These are phyloP conservation scores for Akanthomyces lecanii DNA, from an alignment of 2,329 filamentous ascomycete genomes.

Conservation along the genomic window DNA sequence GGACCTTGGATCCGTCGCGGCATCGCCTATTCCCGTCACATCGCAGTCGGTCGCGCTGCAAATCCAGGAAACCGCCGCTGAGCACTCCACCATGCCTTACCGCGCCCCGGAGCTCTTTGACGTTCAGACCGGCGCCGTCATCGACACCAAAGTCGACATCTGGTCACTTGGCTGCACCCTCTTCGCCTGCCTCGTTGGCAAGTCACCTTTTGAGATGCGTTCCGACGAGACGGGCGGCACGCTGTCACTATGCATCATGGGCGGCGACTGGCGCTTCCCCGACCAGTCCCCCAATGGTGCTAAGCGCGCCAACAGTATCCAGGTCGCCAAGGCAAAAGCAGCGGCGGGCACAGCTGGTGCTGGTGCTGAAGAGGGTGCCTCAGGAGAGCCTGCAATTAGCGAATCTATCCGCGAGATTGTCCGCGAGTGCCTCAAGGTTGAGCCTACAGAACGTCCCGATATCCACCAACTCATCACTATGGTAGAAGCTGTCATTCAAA, in stretches of 20 bases:
- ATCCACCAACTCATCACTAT: conserved; percentile 77
- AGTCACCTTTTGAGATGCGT: conserved; percentile 93
- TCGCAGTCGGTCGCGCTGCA: conserved; percentile 85
- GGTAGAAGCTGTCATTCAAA: conserved; percentile 68
- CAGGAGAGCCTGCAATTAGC: conserved; percentile 56
- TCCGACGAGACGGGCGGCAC: conserved; percentile 95
- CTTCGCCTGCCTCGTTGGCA: conserved; percentile 93
- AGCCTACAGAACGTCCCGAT: conserved; percentile 82
- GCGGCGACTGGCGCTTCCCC: conserved; percentile 94
- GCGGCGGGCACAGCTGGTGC: conserved; percentile 27
- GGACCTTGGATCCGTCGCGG: conserved; percentile 90
- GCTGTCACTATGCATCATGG: conserved; percentile 84
- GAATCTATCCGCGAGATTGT: conserved; percentile 85
- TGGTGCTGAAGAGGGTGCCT: conserved; percentile 26
- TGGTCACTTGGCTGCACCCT: conserved; percentile 98
- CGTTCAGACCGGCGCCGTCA: conserved; percentile 84
- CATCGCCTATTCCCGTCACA: conserved; percentile 83
- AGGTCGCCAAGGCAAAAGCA: conserved; percentile 21
- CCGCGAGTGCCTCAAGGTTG: conserved; percentile 77
- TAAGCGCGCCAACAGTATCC: conserved; percentile 42
- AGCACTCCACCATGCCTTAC: conserved; percentile 98
- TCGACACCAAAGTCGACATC: conserved; percentile 96
- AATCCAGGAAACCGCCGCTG: conserved; percentile 89
- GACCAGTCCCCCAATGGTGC: conserved; percentile 68
- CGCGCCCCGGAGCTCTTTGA: conserved; percentile 97